These are phyloP conservation scores for Coprinellus aureogranulatus DNA, from an alignment of 768 basidiomycete species.

Conservation along the genomic window DNA sequence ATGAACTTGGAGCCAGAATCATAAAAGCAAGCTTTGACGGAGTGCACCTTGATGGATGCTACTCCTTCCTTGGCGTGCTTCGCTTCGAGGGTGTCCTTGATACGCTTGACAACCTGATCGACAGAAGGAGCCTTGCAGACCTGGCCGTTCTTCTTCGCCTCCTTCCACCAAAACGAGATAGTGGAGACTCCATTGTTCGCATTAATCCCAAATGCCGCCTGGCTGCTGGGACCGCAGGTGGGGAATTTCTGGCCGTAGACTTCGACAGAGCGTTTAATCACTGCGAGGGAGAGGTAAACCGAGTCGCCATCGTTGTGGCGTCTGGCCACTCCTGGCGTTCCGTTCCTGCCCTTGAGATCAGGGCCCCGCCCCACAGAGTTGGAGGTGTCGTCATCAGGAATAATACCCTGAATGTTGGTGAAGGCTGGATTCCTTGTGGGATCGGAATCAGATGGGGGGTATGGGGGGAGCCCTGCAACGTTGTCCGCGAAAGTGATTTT, in stretches of 20 bases:
- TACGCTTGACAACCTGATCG: background rate
- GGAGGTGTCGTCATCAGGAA: no score
- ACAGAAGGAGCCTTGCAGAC: no score
- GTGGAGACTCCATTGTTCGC: background rate
- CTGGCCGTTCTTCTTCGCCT: background rate
- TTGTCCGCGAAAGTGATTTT: no score
- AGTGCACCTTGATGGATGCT: conserved; percentile 2
- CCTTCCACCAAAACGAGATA: conserved; percentile 4
- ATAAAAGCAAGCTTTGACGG: conserved; percentile 8
- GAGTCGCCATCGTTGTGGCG: background rate
- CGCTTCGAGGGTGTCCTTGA: background rate
- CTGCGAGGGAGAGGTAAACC: conserved; percentile 1
- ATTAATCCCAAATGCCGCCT: conserved; percentile 2
- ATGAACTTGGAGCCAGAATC: conserved; percentile 4
- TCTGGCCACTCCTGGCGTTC: no score
- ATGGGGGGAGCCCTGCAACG: no score
- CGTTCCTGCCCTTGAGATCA: no score
- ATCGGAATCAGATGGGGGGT: no score
- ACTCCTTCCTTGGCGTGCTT: background rate
- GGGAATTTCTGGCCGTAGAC: background rate
- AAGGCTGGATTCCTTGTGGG: no score
- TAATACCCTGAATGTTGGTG: no score
- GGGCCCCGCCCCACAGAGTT: no score
- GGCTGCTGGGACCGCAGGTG: conserved; percentile 9
- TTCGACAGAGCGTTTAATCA: conserved; percentile 2